These are phyloP conservation scores for Boletus subcaerulescens DNA, from an alignment of 768 basidiomycete species.

Conservation along the genomic window DNA sequence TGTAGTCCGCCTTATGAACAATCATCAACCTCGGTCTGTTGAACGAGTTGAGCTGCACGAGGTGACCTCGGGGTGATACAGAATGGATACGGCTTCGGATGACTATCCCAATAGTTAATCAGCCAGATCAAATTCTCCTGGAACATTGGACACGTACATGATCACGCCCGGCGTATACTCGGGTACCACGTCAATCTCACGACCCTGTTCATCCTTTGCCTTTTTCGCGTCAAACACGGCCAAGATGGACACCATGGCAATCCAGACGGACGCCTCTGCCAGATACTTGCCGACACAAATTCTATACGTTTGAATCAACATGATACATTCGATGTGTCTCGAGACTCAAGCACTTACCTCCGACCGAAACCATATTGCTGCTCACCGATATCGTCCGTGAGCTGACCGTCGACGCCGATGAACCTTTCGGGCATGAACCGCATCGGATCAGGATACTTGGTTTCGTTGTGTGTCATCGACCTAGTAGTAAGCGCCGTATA, in stretches of 20 bases:
- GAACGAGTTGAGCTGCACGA: constrained; percentile 10
- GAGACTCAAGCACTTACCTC: constrained; percentile 5
- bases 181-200: constrained; percentile 23
- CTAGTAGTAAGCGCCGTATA: neutral
- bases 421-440: constrained; percentile 23
- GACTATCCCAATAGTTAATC: neutral
- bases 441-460: constrained; percentile 20
- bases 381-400: constrained; percentile 19
- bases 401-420: constrained; percentile 11
- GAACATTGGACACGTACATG: constrained; percentile 16
- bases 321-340: too few species aligned
- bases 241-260: constrained; percentile 26
- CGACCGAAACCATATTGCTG: constrained; percentile 25
- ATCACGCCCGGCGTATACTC: constrained; percentile 28
- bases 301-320: neutral
- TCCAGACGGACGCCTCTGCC: constrained; percentile 25
- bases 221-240: constrained; percentile 28
- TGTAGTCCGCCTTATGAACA: neutral
- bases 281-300: constrained; percentile 29
- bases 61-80: constrained; percentile 19
- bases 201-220: constrained; percentile 31
- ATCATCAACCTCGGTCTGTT: constrained; percentile 7
- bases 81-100: constrained; percentile 19
- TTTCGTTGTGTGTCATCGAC: constrained; percentile 28
- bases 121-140: neutral